Base-by-base conservation (phyloP, 495 filamentous ascomycete genomes). In the Penicillium fimorum region DNA sequence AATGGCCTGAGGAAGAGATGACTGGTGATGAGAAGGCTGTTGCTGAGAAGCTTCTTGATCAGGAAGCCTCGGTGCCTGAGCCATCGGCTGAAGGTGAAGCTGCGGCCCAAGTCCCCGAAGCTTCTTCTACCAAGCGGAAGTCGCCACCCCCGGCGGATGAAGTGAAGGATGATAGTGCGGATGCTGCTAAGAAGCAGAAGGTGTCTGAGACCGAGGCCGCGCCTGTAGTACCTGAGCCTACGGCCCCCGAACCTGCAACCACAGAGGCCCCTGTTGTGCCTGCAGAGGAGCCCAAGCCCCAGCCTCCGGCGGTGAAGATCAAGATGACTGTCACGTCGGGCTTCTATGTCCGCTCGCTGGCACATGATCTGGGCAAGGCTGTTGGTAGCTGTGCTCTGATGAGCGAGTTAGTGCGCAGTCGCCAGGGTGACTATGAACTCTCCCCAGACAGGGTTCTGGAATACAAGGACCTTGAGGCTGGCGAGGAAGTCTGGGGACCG, bases 331-430 rank as follows among this genome's bases (percentile, higher is more conserved):
- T 96, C 40, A 87, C 91, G 5, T 96, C 91, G 4, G 94, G 94
- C 41, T 99, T 97, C 79, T 99, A 99, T 72, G 94, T 99, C 40
- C 89, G 94, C 52, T 92, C 87, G 33, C 79, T 99, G 42, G 89
- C 90, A 52, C 91, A 97, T 63, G 95, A 99, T 63, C 79, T 99
- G 29, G 94, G 94, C 17, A 81, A 85, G 61, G 89, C 91, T 42
- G 74, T 96, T 11, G 85, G 86, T 24, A 95, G 89, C 33, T 84
- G 87, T 32, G 94, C 81, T 25, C 76, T 93, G 63, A 97, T 99
- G 94, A 87, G 90, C 47, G 83, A 87, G 55, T 82, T 99, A 30
- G 79, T 87, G 45, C 85, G 94, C 17, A 87, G 83, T 2, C 84
- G 89, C 43, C 94, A 99, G 67, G 91, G 83, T 13, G 79, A 88